Percentiles rank a stretch among this genome's conserved stretches.
phyloP scores from a whole-genome alignment of 2,329 filamentous ascomycete species.

The Hirsutella minnesotensis region DNA sequence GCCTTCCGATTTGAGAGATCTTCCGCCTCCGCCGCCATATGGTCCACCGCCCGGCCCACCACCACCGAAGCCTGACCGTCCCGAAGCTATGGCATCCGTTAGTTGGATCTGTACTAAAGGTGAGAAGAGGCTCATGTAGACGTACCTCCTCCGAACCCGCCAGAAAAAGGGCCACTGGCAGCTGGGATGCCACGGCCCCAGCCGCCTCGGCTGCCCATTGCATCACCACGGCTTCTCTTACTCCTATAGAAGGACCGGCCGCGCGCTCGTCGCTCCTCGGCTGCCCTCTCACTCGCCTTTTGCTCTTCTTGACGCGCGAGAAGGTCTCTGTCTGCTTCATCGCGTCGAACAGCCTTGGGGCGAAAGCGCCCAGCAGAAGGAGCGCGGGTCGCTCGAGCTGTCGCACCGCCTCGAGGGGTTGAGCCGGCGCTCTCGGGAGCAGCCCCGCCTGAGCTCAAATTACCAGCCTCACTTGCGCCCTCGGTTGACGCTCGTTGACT shows the following conservation, averaged over 20 bases:
- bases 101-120: background rate
- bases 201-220: conserved; percentile 29
- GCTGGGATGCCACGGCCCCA: conserved; percentile 21
- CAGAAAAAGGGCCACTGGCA: conserved; percentile 28
- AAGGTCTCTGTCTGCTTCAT: conserved; percentile 35
- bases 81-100: conserved; percentile 8
- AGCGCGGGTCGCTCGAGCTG: conserved; percentile 22
- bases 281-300: conserved; percentile 27
- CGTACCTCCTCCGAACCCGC: conserved; percentile 14
- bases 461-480: too few relatives aligned
- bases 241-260: conserved; percentile 28
- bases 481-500: conserved; percentile 5
- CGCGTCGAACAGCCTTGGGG: conserved; percentile 36
- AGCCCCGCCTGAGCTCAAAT: conserved; percentile 1
- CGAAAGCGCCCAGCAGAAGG: conserved; percentile 29
- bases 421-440: conserved; percentile 6
- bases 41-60: conserved; percentile 14
- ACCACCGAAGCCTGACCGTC: conserved; percentile 14
- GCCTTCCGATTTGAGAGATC: conserved; percentile 20
- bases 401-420: conserved; percentile 18
- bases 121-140: background rate
- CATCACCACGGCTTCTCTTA: conserved; percentile 30
- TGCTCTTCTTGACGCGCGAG: conserved; percentile 32
- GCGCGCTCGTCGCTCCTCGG: conserved; percentile 25
- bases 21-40: conserved; percentile 13